Evolutionary conservation across 192 early-diverging fungal genomes (phyloP), one percentile per base, ranked within the genome.

Genomic region (Rhizophlyctis rosea): DNA sequence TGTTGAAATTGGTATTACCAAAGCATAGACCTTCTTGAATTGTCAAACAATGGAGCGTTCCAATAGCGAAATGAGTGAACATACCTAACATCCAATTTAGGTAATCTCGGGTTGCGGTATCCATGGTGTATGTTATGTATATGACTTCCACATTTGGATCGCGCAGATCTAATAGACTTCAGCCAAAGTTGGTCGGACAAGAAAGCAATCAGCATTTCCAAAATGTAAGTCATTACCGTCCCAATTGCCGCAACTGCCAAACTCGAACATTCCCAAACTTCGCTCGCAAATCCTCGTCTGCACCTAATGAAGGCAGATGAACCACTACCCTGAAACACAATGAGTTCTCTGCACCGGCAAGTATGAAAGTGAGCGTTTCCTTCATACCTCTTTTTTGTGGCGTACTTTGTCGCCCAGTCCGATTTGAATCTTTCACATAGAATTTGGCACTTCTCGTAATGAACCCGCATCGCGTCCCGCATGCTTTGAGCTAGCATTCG

Each of bases 241-340:
- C 50, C 50, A 52, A 23, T 25, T 52, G 50, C 4, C 50, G 50
- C 16, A 52, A 16, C 24, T 52, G 50, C 50, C 50, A 52, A 16
- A 7, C 7, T 23, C 23, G 50, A 7, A 52, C 25, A 23, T 52
- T 25, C 14, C 25, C 50, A 5, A 21, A 11, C 24, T 52, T 52
- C 5, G 50, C 25, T 5, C 50, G 50, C 50, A 7, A 7, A 25
- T 5, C 4, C 24, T 13, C 25, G 24, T 52, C 14, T 5, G 5
- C 7, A 23, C 50, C 23, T 25, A 52, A 7, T 11, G 50, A 52
- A 13, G 50, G 50, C 24, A 52, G 24, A 25, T 52, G 50, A 23
- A 52, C 23, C 4, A 52, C 25, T 7, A 52, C 50, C 16, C 50
- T 52, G 50, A 44, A 44, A 44, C 18, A 44, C 39, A 44, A 44